Evolutionary conservation across 2,329 filamentous ascomycete genomes (phyloP).

Genomic region (Sporothrix variecibatus): DNA sequence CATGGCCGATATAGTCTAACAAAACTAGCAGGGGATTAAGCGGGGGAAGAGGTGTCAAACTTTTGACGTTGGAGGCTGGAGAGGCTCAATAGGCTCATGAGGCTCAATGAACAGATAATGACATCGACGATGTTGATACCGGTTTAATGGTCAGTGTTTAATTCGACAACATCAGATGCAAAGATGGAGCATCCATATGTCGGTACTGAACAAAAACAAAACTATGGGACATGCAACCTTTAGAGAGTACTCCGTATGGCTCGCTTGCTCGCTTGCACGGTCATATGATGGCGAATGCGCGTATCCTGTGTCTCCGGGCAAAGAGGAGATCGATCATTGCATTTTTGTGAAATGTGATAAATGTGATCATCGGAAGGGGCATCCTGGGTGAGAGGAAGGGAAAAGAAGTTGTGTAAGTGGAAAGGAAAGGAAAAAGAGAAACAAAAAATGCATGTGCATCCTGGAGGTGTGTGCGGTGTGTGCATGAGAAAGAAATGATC

Average conservation of each 20-base stretch:
- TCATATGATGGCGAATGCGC: constrained; percentile 3
- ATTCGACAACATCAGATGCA: background rate
- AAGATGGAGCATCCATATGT: background rate
- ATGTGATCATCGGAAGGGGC: background rate
- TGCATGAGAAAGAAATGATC: constrained; percentile 6
- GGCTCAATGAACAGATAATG: background rate
- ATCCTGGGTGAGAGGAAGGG: background rate
- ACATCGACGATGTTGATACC: background rate
- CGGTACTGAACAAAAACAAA: background rate
- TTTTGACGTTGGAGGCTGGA: background rate
- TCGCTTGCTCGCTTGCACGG: background rate
- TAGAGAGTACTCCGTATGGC: background rate
- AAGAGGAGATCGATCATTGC: constrained; percentile 4
- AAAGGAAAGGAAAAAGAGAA: background rate
- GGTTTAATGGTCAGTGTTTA: background rate
- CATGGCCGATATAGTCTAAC: background rate
- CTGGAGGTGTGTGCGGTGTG: background rate
- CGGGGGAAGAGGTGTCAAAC: background rate
- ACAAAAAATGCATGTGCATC: background rate
- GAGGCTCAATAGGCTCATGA: background rate
- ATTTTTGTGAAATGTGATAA: constrained; percentile 17
- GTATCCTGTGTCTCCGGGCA: background rate
- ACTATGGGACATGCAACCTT: background rate
- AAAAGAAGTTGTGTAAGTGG: background rate
- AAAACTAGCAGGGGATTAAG: background rate